Base-by-base conservation (phyloP, 2,329 filamentous ascomycete species). In the Nemania abortiva region DNA sequence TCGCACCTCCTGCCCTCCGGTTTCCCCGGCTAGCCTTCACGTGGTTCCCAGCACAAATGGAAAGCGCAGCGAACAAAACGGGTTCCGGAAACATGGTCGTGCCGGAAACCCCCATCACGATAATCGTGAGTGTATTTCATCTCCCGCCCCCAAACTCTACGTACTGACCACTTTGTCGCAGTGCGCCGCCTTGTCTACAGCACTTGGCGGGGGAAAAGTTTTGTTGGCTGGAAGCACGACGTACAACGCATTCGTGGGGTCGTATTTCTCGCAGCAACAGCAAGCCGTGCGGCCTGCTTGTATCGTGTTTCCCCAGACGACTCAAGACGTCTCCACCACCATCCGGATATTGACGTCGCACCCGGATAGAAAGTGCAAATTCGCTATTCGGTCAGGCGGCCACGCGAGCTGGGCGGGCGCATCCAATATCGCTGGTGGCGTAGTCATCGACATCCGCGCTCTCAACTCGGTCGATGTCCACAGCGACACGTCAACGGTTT, bases 311-410 rank as follows among this genome's bases (percentile, higher is more conserved):
- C 77, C 76, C 4, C 60, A 72, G 15, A 73, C 66, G 3, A 68
- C 75, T 3, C 24, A 54, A 1, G 76, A 81, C 13, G 77, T 82
- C 29, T 76, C 80, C 3, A 57, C 47, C 2, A 69, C 70, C 1
- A 53, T 82, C 57, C 69, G 70, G 37, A 31, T 68, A 15, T 65
- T 79, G 22, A 71, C 71, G 9, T 56, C 60, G 13, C 13, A 42
- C 29, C n/a, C n/a, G n/a, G n/a, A n/a, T n/a, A n/a, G n/a, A n/a
- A n/a, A n/a, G n/a, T n/a, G n/a, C n/a, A 74, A 71, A 0, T 89
- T 89, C 75, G 82, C 86, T 2, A 81, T 86, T 67, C 84, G 84
- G 45, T 79, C 81, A 53, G 86, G 86, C n/a, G 86, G 87, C 0
- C 86, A 88, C 76, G 82, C 81, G 1, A 79, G 83, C 2, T 85